Base-by-base conservation (phyloP, 1,284 basidiomycete genomes). In the Pterulicium gracile region DNA sequence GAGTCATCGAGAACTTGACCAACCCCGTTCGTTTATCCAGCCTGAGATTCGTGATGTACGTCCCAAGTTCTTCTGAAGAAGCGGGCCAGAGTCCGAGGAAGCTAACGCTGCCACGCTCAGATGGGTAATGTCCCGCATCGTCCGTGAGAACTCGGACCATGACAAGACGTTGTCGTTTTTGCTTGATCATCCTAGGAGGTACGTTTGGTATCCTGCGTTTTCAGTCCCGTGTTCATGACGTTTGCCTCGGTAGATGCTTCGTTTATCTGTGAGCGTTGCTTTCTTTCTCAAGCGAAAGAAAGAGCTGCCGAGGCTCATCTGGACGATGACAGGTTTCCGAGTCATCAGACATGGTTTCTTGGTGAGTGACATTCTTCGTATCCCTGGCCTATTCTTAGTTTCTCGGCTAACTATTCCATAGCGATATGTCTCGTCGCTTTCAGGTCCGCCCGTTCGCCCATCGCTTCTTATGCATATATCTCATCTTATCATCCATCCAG, bases 301-400 rank as follows among this genome's bases (percentile, higher is more conserved):
- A 32, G 7, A n/a, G 27, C 27, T 10, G 27, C n/a, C 27, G n/a
- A 32, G 7, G n/a, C 10, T 32, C 7, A 32, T 10, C 10, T n/a
- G n/a, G 7, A 32, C n/a, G 7, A 32, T 19, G 5, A n/a, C 43
- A 71, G 69, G 21, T 72, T 93, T 56, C 88, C 88, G 0, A 78
- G 81, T 15, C 82, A 84, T 46, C 87, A 90, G 57, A 90, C 87
- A 1, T 88, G 86, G 82, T 88, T 87, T 53, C 68, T 92, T 14
- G 19, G 36, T 39, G 4, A 39, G 36, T 32, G 27, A 32, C n/a
- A 32, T 10, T n/a, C n/a, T n/a, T n/a, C n/a, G n/a, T n/a, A 10
- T n/a, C 27, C 7, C 27, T 7, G n/a, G 27, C 7, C 7, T 32
- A n/a, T n/a, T 32, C 10, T 32, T n/a, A 10, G 27, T 32, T 7